A percentile compares a stretch with the other conserved stretches of the same genome.
Conservation (phyloP, 1,139 yeast species). For the Kodamaea derodonti region DNA sequence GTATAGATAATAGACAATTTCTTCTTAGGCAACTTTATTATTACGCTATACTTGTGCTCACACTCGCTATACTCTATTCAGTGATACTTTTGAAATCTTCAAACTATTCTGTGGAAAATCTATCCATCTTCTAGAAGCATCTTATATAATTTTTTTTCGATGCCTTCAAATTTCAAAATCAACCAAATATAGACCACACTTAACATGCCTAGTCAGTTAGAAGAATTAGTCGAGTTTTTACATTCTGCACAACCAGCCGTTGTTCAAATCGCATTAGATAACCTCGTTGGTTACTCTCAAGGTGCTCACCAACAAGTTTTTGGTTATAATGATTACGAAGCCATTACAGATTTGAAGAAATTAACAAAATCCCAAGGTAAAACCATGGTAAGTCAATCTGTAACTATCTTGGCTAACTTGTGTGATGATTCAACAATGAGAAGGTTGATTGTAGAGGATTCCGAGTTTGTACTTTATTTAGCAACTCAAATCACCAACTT, state of each 20-base stretch:
- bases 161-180: too few relatives aligned
- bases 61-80: too few relatives aligned
- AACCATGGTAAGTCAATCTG: conserved; percentile 60
- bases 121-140: too few relatives aligned
- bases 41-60: too few relatives aligned
- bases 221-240: conserved; percentile 73
- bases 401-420: conserved; percentile 77
- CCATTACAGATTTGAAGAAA: conserved; percentile 69
- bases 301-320: conserved; percentile 66
- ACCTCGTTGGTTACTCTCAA: conserved; percentile 77
- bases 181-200: too few relatives aligned
- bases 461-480: conserved; percentile 52
- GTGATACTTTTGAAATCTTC: too few relatives aligned
- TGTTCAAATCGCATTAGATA: conserved; percentile 79
- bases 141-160: too few relatives aligned
- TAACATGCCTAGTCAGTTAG: conserved; percentile 56
- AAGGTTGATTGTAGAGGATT: conserved; percentile 62
- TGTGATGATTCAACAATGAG: conserved; percentile 71
- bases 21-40: too few relatives aligned
- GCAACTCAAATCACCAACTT: conserved; percentile 52
- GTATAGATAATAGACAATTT: too few relatives aligned
- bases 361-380: conserved; percentile 50
- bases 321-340: conserved; percentile 63
- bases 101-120: too few relatives aligned
- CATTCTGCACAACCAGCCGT: conserved; percentile 83